Conservation (phyloP, 2,329 filamentous ascomycete genomes). For the Ophiocordyceps camponoti-floridani region DNA sequence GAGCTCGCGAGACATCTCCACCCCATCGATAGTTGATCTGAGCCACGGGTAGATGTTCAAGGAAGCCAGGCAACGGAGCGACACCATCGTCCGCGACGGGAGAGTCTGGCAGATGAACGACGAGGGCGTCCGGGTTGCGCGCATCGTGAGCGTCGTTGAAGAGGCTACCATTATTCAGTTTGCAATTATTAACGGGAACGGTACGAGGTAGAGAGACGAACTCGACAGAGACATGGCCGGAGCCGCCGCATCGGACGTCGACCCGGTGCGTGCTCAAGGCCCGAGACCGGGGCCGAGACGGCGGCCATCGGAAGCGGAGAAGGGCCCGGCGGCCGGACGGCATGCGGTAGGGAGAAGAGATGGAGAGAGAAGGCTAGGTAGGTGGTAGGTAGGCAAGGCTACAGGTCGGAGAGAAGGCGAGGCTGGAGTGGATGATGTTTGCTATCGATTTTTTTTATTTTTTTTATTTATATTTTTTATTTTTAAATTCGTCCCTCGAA, state of each 20-base stretch:
- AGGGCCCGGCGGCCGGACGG: background rate
- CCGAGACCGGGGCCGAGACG: background rate
- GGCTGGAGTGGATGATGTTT: background rate
- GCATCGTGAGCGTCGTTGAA: slow-evolving; percentile 23
- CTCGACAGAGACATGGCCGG: slow-evolving; percentile 32
- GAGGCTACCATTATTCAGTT: slow-evolving; percentile 17
- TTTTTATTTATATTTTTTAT: too few species aligned
- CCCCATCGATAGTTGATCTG: slow-evolving; percentile 44
- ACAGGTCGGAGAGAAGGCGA: too few species aligned
- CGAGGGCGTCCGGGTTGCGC: slow-evolving; percentile 21
- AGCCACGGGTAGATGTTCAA: slow-evolving; percentile 25
- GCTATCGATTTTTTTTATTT: too few species aligned
- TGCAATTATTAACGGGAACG: background rate
- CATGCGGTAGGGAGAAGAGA: background rate
- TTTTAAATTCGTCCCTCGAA: too few species aligned
- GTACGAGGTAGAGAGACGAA: slow-evolving; percentile 12
- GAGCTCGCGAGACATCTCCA: slow-evolving; percentile 6
- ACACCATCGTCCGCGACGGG: slow-evolving; percentile 12
- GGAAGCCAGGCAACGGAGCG: slow-evolving; percentile 20
- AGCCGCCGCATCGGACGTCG: slow-evolving; percentile 27
- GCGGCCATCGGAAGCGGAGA: background rate
- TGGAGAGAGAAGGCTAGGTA: too few species aligned
- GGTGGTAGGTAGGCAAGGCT: slow-evolving; percentile 1
- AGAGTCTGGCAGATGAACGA: slow-evolving; percentile 37
- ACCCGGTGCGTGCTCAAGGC: slow-evolving; percentile 14